Evolutionary conservation across 108 stramenopile species (phyloP).

Genomic region (Tribonema minus): DNA sequence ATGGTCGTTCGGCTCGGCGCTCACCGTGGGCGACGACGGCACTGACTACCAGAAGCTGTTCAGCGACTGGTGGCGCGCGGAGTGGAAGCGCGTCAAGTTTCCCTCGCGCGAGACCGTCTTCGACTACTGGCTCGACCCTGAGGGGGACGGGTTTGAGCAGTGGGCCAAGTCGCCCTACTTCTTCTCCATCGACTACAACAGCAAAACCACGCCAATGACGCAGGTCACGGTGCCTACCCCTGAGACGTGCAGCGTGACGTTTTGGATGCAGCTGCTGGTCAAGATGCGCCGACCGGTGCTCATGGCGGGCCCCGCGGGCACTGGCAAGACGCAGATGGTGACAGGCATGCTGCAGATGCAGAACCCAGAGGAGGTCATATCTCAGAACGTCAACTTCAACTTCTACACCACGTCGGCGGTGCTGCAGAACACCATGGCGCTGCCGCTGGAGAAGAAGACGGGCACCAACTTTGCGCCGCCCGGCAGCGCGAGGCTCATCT

Average conservation of each 20-base stretch:
- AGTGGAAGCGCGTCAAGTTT: constrained; percentile 70
- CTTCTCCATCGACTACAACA: constrained; percentile 54
- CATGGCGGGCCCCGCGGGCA: constrained; percentile 63
- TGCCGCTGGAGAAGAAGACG: constrained; percentile 65
- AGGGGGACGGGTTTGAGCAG: constrained; percentile 60
- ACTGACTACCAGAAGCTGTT: constrained; percentile 70
- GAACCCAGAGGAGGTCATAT: constrained; percentile 37
- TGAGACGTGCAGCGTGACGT: constrained; percentile 64
- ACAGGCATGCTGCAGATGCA: constrained; percentile 60
- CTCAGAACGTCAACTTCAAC: constrained; percentile 62
- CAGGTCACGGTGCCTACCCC: constrained; percentile 66
- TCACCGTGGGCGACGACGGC: constrained; percentile 66
- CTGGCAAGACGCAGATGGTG: constrained; percentile 67
- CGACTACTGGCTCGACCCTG: constrained; percentile 75
- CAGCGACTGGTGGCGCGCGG: constrained; percentile 66
- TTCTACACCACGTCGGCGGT: constrained; percentile 65
- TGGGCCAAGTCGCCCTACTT: constrained; percentile 69
- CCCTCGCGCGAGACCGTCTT: constrained; percentile 74
- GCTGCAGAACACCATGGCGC: constrained; percentile 57
- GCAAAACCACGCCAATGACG: constrained; percentile 47
- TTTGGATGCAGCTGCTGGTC: constrained; percentile 63
- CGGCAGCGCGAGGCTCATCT: constrained; percentile 56
- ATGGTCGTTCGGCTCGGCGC: constrained; percentile 70
- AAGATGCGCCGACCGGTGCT: constrained; percentile 57
- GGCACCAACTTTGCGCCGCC: constrained; percentile 63